Evolutionary conservation across 2,329 filamentous ascomycete species (phyloP).

Genomic region (Apiospora malaysiana): DNA sequence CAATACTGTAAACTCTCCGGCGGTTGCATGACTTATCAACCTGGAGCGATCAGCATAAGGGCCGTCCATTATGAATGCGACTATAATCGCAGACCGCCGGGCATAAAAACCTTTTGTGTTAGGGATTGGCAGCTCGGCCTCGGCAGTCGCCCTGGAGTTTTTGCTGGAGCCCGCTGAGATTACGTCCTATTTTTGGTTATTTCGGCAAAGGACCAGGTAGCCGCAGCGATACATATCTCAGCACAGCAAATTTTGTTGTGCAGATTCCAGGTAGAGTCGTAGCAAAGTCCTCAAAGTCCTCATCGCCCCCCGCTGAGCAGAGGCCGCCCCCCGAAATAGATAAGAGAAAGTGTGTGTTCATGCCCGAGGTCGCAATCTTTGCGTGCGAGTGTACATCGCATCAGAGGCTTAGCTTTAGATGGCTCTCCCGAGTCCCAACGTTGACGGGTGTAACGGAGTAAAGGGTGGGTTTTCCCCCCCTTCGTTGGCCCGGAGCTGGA

Average conservation of each 20-base stretch:
- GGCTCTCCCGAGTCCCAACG: not conserved
- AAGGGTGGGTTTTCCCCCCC: conserved; percentile 12
- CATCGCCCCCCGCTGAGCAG: not conserved
- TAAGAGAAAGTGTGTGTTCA: not conserved
- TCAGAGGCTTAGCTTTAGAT: conserved; percentile 4
- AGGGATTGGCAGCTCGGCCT: conserved; percentile 4
- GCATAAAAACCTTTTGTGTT: conserved; percentile 4
- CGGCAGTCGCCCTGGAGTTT: not conserved
- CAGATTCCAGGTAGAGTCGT: not conserved
- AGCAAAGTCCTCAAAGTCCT: not conserved
- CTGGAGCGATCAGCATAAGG: conserved; percentile 2
- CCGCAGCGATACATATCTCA: not conserved
- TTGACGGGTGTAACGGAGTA: not conserved
- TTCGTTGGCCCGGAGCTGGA: conserved; percentile 16
- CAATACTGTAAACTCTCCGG: conserved; percentile 5
- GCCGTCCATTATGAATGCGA: conserved; percentile 10
- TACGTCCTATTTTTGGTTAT: conserved; percentile 13
- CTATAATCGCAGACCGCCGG: conserved; percentile 4
- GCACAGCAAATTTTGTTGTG: not conserved
- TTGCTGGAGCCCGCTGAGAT: not conserved
- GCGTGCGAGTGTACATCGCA: not conserved
- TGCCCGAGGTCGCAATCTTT: conserved; percentile 2
- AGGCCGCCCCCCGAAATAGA: conserved; percentile 15
- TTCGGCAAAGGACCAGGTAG: conserved; percentile 9
- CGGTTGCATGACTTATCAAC: conserved; percentile 5